Base-by-base conservation (phyloP, 106 monocot species). In the Dioscorea dumetorum region DNA sequence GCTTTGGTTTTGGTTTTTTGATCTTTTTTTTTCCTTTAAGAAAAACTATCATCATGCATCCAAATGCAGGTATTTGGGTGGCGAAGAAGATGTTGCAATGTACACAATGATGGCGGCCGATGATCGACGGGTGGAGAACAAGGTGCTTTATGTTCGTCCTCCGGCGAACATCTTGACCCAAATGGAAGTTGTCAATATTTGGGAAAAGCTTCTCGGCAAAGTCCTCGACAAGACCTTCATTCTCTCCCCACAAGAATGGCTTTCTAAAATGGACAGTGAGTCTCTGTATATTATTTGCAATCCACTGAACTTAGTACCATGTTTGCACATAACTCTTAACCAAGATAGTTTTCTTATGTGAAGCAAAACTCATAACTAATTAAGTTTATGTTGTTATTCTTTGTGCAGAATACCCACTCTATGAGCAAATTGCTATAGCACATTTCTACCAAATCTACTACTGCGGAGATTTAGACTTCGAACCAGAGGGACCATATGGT, bases 121-220 rank as follows among this genome's bases (percentile, higher is more conserved):
- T 18, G 80, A 78, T 48, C 74, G 57, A 12, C 73, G 73, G 21
- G 61, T 74, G 0, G 12, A 78, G 52, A 78, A 85, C 76, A 71
- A 81, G 73, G 73, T 73, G 2, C 20, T 81, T 18, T 71, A 80
- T 61, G 23, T 84, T 12, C 72, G 84, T 3, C 84, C 84, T 6
- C 66, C 61, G 22, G 58, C 57, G 0, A 84, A 84, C 58, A 74
- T 77, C 2, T 33, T 84, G 58, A 70, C 66, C 33, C 77, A 84
- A 31, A 80, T 70, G 58, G 77, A 84, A 51, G 66, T 74, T 9
- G 56, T 81, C 21, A 18, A 49, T 31, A 74, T 73, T 6, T 85
- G 81, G 81, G 81, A 78, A 67, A 70, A 63, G 35, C 70, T 81
- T 17, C 60, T 69, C 3, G 85, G 85, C 22, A 78, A 72, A 41